Percentiles rank a stretch among this genome's conserved stretches.
Evolutionary conservation across 345 rosid genomes (phyloP).

Genomic region (Xanthoceras sorbifolium): DNA sequence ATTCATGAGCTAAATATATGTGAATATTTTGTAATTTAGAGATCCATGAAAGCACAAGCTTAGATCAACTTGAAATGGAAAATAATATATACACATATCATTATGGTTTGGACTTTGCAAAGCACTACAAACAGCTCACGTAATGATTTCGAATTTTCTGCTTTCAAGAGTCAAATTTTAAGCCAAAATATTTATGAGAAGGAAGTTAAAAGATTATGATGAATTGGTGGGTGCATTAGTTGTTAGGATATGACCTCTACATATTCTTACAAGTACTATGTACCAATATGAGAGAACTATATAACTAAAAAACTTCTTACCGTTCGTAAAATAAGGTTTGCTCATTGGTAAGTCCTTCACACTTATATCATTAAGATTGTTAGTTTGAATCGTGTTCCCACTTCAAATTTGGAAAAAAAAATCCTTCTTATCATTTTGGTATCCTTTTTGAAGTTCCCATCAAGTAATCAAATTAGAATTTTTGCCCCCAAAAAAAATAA

Average conservation of each 20-base stretch:
- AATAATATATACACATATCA: neutral
- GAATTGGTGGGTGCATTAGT: neutral
- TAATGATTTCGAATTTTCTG: constrained; percentile 1
- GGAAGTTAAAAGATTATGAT: neutral
- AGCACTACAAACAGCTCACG: neutral
- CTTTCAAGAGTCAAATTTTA: neutral
- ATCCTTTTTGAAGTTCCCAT: neutral
- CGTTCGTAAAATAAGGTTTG: no score
- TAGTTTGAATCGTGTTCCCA: no score
- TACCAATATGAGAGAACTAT: constrained; percentile 12
- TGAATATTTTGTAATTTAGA: neutral
- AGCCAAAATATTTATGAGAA: neutral
- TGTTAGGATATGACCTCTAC: neutral
- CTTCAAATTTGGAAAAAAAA: no score
- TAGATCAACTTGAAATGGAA: neutral
- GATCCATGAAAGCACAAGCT: neutral
- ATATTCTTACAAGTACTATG: neutral
- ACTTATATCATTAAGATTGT: no score
- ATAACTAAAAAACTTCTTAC: constrained; percentile 19
- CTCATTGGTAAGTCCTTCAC: no score
- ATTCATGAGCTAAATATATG: no score
- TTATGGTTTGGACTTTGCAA: neutral
- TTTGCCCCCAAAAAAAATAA: neutral
- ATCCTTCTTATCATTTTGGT: constrained; percentile 12
- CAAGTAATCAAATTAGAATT: neutral